Evolutionary conservation across 192 early-diverging fungal species (phyloP).

Genomic region (Cladochytrium replicatum): DNA sequence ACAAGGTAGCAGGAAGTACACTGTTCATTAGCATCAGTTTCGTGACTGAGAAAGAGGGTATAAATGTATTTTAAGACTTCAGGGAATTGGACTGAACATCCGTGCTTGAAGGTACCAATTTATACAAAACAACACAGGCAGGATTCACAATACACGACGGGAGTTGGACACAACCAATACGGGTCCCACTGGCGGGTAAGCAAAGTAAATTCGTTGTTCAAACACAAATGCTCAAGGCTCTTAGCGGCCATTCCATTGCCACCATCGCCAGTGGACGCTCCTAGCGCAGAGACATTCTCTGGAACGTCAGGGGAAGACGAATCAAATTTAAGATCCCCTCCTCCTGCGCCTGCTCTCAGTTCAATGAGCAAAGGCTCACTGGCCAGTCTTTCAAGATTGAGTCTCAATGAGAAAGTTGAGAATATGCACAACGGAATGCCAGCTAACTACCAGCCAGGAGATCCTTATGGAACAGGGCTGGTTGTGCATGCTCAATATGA

Average conservation of each 20-base stretch:
- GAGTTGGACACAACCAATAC: slow-evolving; percentile 12
- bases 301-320: slow-evolving; percentile 2
- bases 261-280: slow-evolving; percentile 17
- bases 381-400: slow-evolving; percentile 17
- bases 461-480: too few species aligned
- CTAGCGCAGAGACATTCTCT: neutral
- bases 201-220: neutral
- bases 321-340: slow-evolving; percentile 4
- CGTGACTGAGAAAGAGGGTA: neutral
- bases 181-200: neutral
- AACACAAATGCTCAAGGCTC: neutral
- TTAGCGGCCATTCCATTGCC: slow-evolving; percentile 32
- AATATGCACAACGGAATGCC: slow-evolving; percentile 49
- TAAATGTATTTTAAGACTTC: too few species aligned
- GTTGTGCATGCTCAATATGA: too few species aligned
- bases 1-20: too few species aligned
- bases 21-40: neutral
- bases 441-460: slow-evolving; percentile 36
- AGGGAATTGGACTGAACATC: too few species aligned
- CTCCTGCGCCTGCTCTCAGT: slow-evolving; percentile 6
- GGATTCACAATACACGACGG: slow-evolving; percentile 4
- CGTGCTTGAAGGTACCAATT: too few species aligned
- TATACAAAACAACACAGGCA: slow-evolving; percentile 3
- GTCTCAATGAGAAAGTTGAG: slow-evolving; percentile 27
- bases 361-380: slow-evolving; percentile 15